Percentiles rank a stretch among this genome's conserved stretches.
Conservation (phyloP, 352 stramenopile genomes). For the Thraustochytrium sp. region DNA sequence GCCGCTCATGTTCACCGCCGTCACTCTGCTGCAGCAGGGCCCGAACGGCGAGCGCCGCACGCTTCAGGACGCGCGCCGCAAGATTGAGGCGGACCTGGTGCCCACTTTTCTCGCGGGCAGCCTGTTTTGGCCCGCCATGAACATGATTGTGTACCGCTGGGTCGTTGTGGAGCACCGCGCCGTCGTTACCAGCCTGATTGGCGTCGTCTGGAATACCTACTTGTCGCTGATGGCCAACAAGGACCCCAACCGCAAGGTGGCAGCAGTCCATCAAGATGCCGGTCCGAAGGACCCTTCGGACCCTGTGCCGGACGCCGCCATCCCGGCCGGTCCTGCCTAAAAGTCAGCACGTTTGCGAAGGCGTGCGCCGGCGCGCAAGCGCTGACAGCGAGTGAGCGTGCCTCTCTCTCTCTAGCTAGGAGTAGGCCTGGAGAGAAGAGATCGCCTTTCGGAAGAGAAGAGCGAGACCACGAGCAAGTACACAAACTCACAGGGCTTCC, state of each 20-base stretch:
- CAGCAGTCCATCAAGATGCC: not conserved
- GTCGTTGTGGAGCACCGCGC: not conserved
- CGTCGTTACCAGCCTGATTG: not conserved
- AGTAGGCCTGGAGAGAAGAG: too few species aligned
- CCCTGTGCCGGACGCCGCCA: not conserved
- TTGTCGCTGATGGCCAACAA: constrained; percentile 36
- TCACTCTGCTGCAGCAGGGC: constrained; percentile 25
- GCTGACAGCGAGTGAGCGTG: too few species aligned
- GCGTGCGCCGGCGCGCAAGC: too few species aligned
- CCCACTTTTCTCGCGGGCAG: not conserved
- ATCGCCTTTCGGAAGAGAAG: too few species aligned
- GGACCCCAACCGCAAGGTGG: not conserved
- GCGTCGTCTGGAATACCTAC: constrained; percentile 40
- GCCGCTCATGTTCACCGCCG: constrained; percentile 32
- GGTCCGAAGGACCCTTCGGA: not conserved
- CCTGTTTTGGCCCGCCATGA: constrained; percentile 37
- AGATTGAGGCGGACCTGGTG: constrained; percentile 35
- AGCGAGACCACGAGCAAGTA: too few species aligned
- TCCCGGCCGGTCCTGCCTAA: not conserved
- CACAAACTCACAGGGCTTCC: too few species aligned
- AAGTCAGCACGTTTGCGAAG: too few species aligned
- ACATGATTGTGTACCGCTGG: constrained; percentile 30
- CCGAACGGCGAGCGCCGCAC: not conserved
- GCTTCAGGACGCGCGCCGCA: not conserved
- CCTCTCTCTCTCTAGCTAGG: too few species aligned